Base-by-base conservation (phyloP, 2,329 filamentous ascomycete species). In the Neoscytalidium dimidiatum region DNA sequence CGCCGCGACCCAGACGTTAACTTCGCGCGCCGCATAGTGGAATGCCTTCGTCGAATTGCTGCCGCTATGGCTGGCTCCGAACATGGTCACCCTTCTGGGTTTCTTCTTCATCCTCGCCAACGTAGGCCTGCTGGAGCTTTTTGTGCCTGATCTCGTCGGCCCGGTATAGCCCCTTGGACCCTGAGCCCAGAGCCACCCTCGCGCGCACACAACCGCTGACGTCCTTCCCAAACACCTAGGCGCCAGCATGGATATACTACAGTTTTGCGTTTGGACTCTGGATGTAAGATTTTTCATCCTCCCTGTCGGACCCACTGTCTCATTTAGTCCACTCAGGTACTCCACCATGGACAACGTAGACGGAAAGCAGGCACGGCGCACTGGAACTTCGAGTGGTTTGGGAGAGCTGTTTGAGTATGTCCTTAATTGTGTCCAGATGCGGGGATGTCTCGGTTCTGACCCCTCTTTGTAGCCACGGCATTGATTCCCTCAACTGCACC, bases 331-430 rank as follows among this genome's bases (percentile, higher is more conserved):
- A 3, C 52, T 17, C 62, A 84, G 83, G 77, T 90, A 98, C 80
- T 96, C 95, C 71, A 99, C 95, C 14, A 94, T 99, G 90, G 95
- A 99, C 83, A 99, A 99, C 78, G 90, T 98, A 69, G 95, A 99
- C 78, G 95, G 95, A 71, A 99, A 99, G 81, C 95, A 99, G 82
- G 95, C 95, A 65, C 87, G 95, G 69, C 86, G 95, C 73, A 99
- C 95, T 3, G 94, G 94, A 62, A 97, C 94, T 3, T 98, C 94
- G 31, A 97, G 93, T 76, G 92, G 92, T 0, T 85, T 99, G 28
- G 95, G 95, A 71, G 95, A 99, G 80, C 88, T 99, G 14, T 99
- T 99, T 80, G 95, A 99, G 85, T 87, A 80, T 70, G 83, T 79
- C 71, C 65, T 51, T 41, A 58, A 23, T 28, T 28, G 29, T 19